Percentiles rank a stretch among this genome's conserved stretches.
Conservation (phyloP, 1,284 basidiomycete species). For the Cerioporus squamosus region DNA sequence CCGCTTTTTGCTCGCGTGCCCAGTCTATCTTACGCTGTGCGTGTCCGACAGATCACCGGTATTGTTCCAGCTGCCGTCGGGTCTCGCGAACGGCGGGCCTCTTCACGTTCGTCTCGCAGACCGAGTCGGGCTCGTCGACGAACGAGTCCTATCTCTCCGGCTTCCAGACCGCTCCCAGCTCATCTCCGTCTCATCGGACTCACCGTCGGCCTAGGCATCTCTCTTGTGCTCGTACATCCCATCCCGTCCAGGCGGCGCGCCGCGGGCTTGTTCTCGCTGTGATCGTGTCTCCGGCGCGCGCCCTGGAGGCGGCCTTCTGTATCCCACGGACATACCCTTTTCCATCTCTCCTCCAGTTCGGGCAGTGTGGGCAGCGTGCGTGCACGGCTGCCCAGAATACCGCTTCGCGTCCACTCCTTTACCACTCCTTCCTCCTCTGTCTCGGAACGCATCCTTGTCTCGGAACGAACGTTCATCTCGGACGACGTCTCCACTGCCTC, state of each 20-base stretch:
- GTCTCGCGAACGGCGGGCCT: slow-evolving; percentile 85
- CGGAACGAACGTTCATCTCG: no score
- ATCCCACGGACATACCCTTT: background rate
- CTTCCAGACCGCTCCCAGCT: slow-evolving; percentile 69
- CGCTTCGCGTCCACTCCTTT: slow-evolving; percentile 3
- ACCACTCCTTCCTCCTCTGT: background rate
- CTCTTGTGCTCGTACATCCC: slow-evolving; percentile 61
- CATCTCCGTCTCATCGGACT: slow-evolving; percentile 66
- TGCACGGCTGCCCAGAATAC: background rate
- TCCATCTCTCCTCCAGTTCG: no score
- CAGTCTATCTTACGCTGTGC: no score
- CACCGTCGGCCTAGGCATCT: slow-evolving; percentile 75
- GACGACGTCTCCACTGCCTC: no score
- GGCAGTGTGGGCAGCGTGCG: no score
- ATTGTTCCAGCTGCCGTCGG: slow-evolving; percentile 92
- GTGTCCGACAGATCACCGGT: slow-evolving; percentile 61
- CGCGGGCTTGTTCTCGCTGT: slow-evolving; percentile 63
- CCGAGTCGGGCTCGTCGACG: slow-evolving; percentile 50
- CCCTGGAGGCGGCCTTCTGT: background rate
- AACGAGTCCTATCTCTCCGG: slow-evolving; percentile 63
- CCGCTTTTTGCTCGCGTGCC: no score
- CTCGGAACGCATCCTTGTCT: no score
- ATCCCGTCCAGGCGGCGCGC: slow-evolving; percentile 59
- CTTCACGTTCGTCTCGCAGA: slow-evolving; percentile 72
- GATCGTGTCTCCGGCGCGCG: no score